A percentile compares a stretch with the other conserved stretches of the same genome.
Evolutionary conservation across 345 rosid genomes (phyloP).

Genomic region (Salix koriyanagi): DNA sequence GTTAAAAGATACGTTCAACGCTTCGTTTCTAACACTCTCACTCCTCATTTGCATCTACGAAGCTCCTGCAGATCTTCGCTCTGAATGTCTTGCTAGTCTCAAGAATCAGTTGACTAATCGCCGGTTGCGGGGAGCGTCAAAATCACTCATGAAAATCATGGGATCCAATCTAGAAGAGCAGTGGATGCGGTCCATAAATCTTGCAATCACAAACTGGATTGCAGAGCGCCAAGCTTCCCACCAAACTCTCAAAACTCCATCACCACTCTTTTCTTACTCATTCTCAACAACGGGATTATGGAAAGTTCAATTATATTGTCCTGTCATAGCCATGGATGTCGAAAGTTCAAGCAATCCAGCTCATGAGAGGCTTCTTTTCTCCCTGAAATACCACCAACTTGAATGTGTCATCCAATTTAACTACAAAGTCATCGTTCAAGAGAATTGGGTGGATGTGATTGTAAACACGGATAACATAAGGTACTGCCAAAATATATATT

Average conservation of each 20-base stretch:
- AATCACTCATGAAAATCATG: conserved; percentile 55
- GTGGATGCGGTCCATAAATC: conserved; percentile 85
- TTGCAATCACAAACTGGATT: conserved; percentile 80
- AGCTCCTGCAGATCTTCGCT: conserved; percentile 61
- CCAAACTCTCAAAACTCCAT: conserved; percentile 44
- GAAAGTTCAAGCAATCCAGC: conserved; percentile 45
- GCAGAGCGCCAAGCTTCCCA: conserved; percentile 38
- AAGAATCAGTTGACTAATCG: conserved; percentile 46
- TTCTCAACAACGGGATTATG: conserved; percentile 60
- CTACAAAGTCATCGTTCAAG: conserved; percentile 43
- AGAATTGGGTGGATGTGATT: conserved; percentile 56
- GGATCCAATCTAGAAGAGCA: conserved; percentile 80
- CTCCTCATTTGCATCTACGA: conserved; percentile 73
- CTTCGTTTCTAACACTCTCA: conserved; percentile 55
- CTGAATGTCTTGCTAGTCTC: conserved; percentile 46
- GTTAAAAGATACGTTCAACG: conserved; percentile 54
- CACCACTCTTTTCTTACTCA: conserved; percentile 70
- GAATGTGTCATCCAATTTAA: conserved; percentile 83
- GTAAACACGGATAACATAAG: conserved; percentile 75
- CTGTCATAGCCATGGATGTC: conserved; percentile 70
- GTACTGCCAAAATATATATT: conserved; percentile 21
- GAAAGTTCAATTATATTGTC: conserved; percentile 84
- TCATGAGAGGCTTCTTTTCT: conserved; percentile 64
- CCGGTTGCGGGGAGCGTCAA: conserved; percentile 47
- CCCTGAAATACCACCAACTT: conserved; percentile 79